Conservation (phyloP, 305 asterid genomes). For the Salvia sclarea region DNA sequence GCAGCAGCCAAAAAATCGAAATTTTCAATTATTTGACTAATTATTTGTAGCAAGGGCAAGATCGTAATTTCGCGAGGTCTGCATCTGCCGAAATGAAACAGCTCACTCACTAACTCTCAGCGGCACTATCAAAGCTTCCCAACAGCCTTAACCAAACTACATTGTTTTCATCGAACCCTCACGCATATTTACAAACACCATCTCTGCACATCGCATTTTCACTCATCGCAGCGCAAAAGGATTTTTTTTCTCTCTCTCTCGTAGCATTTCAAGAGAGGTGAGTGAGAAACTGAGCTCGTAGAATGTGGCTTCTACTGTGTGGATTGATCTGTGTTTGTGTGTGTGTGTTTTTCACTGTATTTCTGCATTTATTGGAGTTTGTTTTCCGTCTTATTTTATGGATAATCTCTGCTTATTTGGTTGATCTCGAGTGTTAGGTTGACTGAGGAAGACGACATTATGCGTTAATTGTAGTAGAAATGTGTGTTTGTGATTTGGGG, state of each 20-base stretch:
- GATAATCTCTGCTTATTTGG: not conserved
- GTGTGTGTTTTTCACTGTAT: not conserved
- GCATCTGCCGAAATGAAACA: conserved; percentile 27
- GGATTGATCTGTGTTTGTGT: conserved; percentile 32
- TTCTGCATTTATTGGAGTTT: conserved; percentile 19
- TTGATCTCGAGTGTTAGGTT: not conserved
- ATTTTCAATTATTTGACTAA: too few species aligned
- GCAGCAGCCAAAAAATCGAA: not conserved
- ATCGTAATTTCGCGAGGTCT: not conserved
- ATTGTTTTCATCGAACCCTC: conserved; percentile 59
- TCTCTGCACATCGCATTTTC: not conserved
- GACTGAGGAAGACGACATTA: not conserved
- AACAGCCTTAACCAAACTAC: conserved; percentile 46
- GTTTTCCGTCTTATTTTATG: not conserved
- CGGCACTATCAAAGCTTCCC: conserved; percentile 63
- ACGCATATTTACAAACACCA: conserved; percentile 19
- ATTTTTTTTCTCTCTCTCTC: not conserved
- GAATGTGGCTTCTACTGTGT: conserved; percentile 29
- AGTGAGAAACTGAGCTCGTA: not conserved
- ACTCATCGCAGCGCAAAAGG: not conserved
- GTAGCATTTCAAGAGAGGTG: conserved; percentile 32
- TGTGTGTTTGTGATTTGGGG: conserved; percentile 8
- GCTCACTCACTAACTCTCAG: conserved; percentile 10
- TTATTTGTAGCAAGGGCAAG: not conserved
- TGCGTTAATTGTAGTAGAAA: not conserved